Evolutionary conservation across 371 early-diverging fungal genomes (phyloP), one percentile per base, ranked within the genome.

Genomic region (Lichtheimia corymbifera): DNA sequence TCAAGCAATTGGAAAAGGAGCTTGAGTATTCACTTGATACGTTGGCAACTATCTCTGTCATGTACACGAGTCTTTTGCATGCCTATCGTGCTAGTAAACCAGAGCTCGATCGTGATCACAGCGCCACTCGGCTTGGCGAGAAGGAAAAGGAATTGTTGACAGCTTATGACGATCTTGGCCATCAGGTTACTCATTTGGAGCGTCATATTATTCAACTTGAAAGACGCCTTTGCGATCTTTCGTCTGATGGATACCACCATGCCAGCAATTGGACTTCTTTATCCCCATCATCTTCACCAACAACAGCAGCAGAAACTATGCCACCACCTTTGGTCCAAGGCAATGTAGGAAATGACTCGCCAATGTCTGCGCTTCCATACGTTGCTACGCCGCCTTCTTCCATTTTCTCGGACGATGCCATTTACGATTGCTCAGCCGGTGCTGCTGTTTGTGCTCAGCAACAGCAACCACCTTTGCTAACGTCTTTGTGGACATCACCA

Each of bases 61-160:
- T 73, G 62, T 76, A 66, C 54, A 68, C 73, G 18, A 72, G 76
- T 44, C 65, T 80, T 30, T 65, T 64, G 17, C 75, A 72, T 27
- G 76, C 81, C 18, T 80, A 77, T 50, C 55, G 49, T 11, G 43
- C 55, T 7, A 58, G 67, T 24, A 72, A 67, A 25, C 58, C 74
- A 13, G 62, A 70, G 30, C 44, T 74, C 43, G 71, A 74, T 25
- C 67, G 65, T 45, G 42, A 61, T 18, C 66, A 66, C 24, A 51
- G 62, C n/a, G 61, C 70, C 5, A 73, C 78, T 13, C 72, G 74
- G 20, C 66, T 80, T 6, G 63, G 68, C 27, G 76, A 67, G 15
- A 77, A 68, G 72, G 81, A 80, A 68, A 72, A 67, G 50, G 81
- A 80, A 28, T 70, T 80, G 17, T 60, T 80, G 28, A 70, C 76